Evolutionary conservation across 805 yeast genomes (phyloP), one percentile per base, ranked within the genome.

Genomic region (Blastobotrys mokoenaii): DNA sequence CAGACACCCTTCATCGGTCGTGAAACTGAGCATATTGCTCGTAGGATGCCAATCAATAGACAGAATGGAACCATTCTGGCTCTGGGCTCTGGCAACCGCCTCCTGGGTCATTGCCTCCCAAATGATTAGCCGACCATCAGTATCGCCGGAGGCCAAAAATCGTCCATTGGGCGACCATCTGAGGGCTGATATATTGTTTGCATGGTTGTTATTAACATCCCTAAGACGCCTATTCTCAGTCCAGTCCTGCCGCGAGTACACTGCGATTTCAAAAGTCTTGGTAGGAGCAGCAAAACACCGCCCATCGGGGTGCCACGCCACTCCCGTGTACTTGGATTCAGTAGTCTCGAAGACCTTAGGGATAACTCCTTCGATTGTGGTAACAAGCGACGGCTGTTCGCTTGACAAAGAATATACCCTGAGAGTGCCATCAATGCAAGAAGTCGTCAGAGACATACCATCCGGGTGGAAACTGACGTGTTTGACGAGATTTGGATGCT

Each of bases 301-400:
- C 14, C 95, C 95, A 44, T 73, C 69, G 1, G 82, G 76, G 46
- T 79, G 76, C 95, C 95, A 87, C 32, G 73, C 75, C 1, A 79
- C 71, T 36, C 72, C 73, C 0, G 84, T 71, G 20, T 80, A 64
- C 1, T 74, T 58, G 37, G 74, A 62, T 55, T 68, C 69, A 34
- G 68, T 71, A 3, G 48, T 52, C n/a, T 50, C 48, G n/a, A 45
- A 46, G 7, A 60, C 43, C n/a, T 49, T 15, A 1, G 68, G 67
- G 11, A 57, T 46, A 0, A 66, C 44, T 10, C 53, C 51, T 18
- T 53, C 60, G 8, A 65, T 25, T 3, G 53, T 51, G 30, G 54
- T 51, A 5, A 60, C 41, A 9, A 52, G 43, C 33, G 48, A 43
- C 3, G 57, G 54, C n/a, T 49, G 47, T 33, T 56, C 54, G 6